Base-by-base conservation (phyloP, 306 rosid species). In the Leucaena leucocephala region DNA sequence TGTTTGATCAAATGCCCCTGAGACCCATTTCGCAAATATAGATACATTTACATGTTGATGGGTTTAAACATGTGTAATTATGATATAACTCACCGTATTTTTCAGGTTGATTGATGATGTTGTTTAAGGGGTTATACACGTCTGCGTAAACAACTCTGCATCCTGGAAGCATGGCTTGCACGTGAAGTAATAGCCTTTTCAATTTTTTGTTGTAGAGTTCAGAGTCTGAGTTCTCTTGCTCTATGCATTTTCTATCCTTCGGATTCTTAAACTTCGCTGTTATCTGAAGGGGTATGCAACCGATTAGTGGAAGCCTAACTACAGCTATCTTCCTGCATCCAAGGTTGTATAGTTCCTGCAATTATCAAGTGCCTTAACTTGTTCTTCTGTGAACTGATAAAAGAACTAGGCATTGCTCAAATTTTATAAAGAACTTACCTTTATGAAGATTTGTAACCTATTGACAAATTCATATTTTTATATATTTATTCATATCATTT, bases 201-300 rank as follows among this genome's bases (percentile, higher is more conserved):
- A 91, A 83, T 80, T 93, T 90, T 54, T 49, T 36, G n/a, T 93
- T 91, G 69, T 88, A 91, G 4, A 19, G 7, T 52, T 72, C 54
- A 10, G 92, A 78, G 68, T 90, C 97, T 44, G 13, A 64, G 62
- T 88, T 91, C 79, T 91, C 87, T n/a, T 85, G 54, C 45, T 87
- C 81, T 17, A 83, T 21, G 34, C 93, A 89, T 80, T 50, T 76
- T 22, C 88, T 74, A 35, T 74, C 76, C n/a, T 62, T 65, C 22
- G 58, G 75, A 46, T 3, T 2, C 50, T 27, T 38, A n/a, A 17
- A 58, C 17, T 82, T 84, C 46, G 49, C 0, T 27, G 27, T 27
- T 27, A 27, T 27, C 27, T 27, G 27, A 27, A 27, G 27, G 1
- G 27, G 27, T 27, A 27, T 27, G 27, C 27, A 27, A 27, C 27